These are phyloP conservation scores for Yarrowia phangngaensis DNA, from an alignment of 805 yeast genomes.

Conservation along the genomic window DNA sequence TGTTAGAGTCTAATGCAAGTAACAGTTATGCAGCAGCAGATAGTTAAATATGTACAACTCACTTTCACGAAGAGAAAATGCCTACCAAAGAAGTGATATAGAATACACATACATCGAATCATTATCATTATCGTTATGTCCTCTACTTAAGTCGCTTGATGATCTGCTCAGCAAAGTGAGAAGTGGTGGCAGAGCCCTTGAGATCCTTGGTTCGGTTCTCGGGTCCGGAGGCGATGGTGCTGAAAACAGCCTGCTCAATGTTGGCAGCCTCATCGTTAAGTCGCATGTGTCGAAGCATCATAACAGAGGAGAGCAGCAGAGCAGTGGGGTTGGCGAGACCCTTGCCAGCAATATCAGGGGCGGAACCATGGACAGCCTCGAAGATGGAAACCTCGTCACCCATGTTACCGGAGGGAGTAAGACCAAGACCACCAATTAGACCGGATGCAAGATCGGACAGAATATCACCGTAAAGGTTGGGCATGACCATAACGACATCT, in stretches of 20 bases:
- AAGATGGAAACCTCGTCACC: slow-evolving; percentile 97
- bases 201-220: slow-evolving; percentile 96
- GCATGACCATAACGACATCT: slow-evolving; percentile 94
- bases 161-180: slow-evolving; percentile 87
- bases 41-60: no score
- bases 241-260: slow-evolving; percentile 80
- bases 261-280: slow-evolving; percentile 73
- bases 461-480: slow-evolving; percentile 98
- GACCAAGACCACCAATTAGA: slow-evolving; percentile 96
- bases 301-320: slow-evolving; percentile 86
- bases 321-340: slow-evolving; percentile 99
- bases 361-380: slow-evolving; percentile 99
- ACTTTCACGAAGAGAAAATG: no score
- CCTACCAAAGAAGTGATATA: no score
- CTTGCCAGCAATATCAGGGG: slow-evolving; percentile 99
- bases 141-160: slow-evolving; percentile 55
- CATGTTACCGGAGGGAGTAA: slow-evolving; percentile 99
- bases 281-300: slow-evolving; percentile 99
- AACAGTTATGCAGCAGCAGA: no score
- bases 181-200: slow-evolving; percentile 85
- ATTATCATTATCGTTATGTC: slow-evolving; percentile 25
- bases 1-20: no score
- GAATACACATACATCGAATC: background rate
- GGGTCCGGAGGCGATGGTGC: slow-evolving; percentile 90
- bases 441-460: slow-evolving; percentile 97